Base-by-base conservation (phyloP, 805 yeast genomes). In the Lipomyces spencermartinsiae region DNA sequence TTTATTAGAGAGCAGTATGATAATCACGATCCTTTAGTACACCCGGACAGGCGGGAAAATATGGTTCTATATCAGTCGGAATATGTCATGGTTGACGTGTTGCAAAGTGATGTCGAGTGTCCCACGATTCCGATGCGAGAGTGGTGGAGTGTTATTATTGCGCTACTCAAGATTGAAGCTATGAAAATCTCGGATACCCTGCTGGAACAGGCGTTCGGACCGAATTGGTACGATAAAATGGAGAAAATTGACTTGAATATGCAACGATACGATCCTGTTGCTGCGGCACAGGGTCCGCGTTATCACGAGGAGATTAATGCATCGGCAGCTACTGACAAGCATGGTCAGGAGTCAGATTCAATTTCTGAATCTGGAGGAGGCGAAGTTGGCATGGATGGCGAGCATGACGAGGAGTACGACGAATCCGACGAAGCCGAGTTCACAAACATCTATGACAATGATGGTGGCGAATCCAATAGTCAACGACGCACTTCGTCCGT, bases 141-240 rank as follows among this genome's bases (percentile, higher is more conserved):
- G 49, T 64, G 63, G 63, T 29, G 35, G 59, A 54, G 39, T 25
- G 43, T 22, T 7, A 22, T 64, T 25, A 33, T 14, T 14, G 59
- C 60, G 2, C 57, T 64, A 25, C 49, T 64, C 8, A 54, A 56
- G 53, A 61, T 58, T 10, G 69, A 66, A 35, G 61, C 66, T 31
- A 8, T 31, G 22, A 34, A 37, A 25, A 58, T 66, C 33, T 43
- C 63, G 46, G 33, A 43, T 3, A 61, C 51, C 3, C 31, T 34
- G 14, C 49, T 66, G 8, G 33, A 51, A 2, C 31, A 22, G 14
- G 69, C 69, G 14, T 65, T 65, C 35, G 64, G 62, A 9, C 12
- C 43, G 7, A 16, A 16, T 10, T 60, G 67, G 67, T 16, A 33
- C n/a, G 60, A 34, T 6, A 22, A 29, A 60, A 33, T 6, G 62